phyloP scores from a whole-genome alignment of 164 flowering plant genomes.

The Nymphaea thermarum region DNA sequence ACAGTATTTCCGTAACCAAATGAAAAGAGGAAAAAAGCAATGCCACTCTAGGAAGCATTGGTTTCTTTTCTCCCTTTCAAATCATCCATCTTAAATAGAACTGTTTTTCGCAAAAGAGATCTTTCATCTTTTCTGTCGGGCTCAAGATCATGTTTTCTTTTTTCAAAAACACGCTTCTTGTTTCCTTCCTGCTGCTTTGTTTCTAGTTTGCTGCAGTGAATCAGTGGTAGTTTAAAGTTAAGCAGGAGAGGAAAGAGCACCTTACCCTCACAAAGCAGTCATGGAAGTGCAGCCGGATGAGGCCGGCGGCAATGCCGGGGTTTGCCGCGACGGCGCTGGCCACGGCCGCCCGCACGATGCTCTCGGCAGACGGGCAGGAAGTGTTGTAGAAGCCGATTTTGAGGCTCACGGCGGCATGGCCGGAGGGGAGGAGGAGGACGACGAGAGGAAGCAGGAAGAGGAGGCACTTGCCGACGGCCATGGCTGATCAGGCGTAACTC shows the following conservation, averaged over 20 bases:
- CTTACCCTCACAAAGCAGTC: slow-evolving; percentile 12
- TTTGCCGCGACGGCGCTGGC: slow-evolving; percentile 2
- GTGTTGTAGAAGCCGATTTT: slow-evolving; percentile 6
- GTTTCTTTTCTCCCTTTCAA: not conserved
- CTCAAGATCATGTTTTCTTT: not conserved
- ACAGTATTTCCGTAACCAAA: too few species aligned
- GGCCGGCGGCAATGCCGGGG: slow-evolving; percentile 4
- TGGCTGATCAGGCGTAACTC: too few species aligned
- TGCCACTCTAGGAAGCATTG: not conserved
- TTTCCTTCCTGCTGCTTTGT: too few species aligned
- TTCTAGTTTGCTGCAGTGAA: not conserved
- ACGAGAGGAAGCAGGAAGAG: not conserved
- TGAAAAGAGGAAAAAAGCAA: not conserved
- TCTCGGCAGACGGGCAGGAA: slow-evolving; percentile 5
- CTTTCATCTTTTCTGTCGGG: not conserved
- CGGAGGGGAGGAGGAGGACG: not conserved
- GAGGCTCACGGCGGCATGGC: not conserved
- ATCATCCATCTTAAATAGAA: not conserved
- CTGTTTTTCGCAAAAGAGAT: not conserved
- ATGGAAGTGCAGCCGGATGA: slow-evolving; percentile 11
- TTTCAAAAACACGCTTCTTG: too few species aligned
- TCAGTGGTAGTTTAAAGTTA: not conserved
- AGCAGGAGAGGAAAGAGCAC: not conserved
- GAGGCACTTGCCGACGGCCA: not conserved
- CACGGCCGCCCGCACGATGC: not conserved